Conservation (phyloP, 805 yeast species). For the Hanseniaspora meyeri region DNA sequence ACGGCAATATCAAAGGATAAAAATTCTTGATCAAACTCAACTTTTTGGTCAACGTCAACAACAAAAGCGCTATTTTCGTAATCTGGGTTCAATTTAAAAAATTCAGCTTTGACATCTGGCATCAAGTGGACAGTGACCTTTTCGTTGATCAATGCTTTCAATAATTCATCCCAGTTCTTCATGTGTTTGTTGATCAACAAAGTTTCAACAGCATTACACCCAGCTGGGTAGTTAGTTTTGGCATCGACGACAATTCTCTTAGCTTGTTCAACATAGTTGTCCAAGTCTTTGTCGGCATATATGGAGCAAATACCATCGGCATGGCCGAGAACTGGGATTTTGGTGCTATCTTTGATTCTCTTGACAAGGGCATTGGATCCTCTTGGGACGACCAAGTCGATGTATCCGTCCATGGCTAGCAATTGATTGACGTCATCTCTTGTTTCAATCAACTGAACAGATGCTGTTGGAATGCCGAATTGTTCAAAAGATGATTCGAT, state of each 20-base stretch:
- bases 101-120: slow-evolving; percentile 32
- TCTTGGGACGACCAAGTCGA: slow-evolving; percentile 92
- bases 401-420: slow-evolving; percentile 71
- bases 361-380: slow-evolving; percentile 92
- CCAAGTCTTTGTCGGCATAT: slow-evolving; percentile 67
- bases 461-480: slow-evolving; percentile 65
- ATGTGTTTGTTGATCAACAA: slow-evolving; percentile 42
- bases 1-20: slow-evolving; percentile 75
- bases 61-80: slow-evolving; percentile 22
- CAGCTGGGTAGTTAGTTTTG: slow-evolving; percentile 95
- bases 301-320: slow-evolving; percentile 96
- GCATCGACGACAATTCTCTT: slow-evolving; percentile 66
- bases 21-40: slow-evolving; percentile 72
- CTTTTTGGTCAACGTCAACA: slow-evolving; percentile 34
- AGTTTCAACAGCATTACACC: slow-evolving; percentile 95
- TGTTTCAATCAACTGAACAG: slow-evolving; percentile 77
- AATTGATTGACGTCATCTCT: slow-evolving; percentile 83
- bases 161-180: slow-evolving; percentile 29
- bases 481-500: slow-evolving; percentile 31
- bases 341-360: slow-evolving; percentile 72
- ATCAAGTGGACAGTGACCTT: slow-evolving; percentile 67
- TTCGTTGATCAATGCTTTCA: slow-evolving; percentile 40
- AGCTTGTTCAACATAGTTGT: slow-evolving; percentile 53
- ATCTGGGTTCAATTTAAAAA: slow-evolving; percentile 20
- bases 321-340: slow-evolving; percentile 95